Conservation (phyloP, 2,329 filamentous ascomycete species). For the Aquanectria penicillioides region DNA sequence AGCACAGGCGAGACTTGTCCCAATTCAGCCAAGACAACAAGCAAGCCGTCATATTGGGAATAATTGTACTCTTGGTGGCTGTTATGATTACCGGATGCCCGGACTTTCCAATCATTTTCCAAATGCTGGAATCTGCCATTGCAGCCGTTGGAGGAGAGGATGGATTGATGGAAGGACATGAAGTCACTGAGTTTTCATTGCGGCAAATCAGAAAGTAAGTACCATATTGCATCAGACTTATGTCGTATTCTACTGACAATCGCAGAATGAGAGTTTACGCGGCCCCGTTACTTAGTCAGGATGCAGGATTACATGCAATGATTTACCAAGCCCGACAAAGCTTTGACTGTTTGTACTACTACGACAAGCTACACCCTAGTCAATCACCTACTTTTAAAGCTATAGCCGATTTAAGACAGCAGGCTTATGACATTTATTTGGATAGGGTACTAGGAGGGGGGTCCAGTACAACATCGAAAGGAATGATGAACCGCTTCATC, state of each 20-base stretch:
- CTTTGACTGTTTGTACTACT: conserved; percentile 65
- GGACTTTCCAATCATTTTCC: conserved; percentile 40
- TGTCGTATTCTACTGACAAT: conserved; percentile 58
- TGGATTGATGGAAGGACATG: conserved; percentile 10
- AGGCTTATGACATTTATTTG: conserved; percentile 29
- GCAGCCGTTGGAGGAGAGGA: conserved; percentile 33
- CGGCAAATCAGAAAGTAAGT: conserved; percentile 36
- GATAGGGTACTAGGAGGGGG: conserved; percentile 11
- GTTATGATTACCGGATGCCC: conserved; percentile 39
- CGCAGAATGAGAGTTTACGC: conserved; percentile 36
- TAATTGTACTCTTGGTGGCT: conserved; percentile 35
- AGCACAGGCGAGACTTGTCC: conserved; percentile 16
- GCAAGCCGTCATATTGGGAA: conserved; percentile 32
- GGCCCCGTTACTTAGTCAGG: conserved; percentile 31
- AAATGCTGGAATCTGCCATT: conserved; percentile 37
- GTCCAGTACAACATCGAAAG: conserved; percentile 74
- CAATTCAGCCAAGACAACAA: conserved; percentile 18
- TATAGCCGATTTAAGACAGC: conserved; percentile 18
- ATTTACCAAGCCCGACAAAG: conserved; percentile 20
- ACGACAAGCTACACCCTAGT: conserved; percentile 19
- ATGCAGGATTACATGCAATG: conserved; percentile 30
- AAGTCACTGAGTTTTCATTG: conserved; percentile 28
- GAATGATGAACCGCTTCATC: conserved; percentile 32
- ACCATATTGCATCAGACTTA: no score
- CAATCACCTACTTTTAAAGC: conserved; percentile 17